Conservation (phyloP, 148 eudicot species). For the Fallopia convolvulus region DNA sequence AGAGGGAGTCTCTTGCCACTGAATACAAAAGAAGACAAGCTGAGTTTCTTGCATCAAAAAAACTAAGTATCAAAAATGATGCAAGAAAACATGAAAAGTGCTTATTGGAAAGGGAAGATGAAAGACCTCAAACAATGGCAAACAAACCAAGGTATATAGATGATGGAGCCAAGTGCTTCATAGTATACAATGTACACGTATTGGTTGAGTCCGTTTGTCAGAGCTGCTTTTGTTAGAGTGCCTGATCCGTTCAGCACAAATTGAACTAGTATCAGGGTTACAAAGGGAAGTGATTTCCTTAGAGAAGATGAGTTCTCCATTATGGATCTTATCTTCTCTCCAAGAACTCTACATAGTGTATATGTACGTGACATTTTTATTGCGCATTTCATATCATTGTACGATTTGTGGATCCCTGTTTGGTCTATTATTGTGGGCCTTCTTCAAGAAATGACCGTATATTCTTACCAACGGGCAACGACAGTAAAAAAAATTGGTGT, state of each 20-base stretch:
- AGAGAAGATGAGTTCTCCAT: neutral
- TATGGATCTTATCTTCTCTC: neutral
- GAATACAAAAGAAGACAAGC: neutral
- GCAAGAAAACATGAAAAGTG: neutral
- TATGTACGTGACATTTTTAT: too few relatives aligned
- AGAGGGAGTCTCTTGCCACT: constrained; percentile 3
- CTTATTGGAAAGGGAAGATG: too few relatives aligned
- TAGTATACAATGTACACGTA: neutral
- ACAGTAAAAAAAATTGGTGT: neutral
- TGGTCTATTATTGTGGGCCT: neutral
- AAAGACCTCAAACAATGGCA: neutral
- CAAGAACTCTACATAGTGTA: neutral
- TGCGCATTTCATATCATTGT: neutral
- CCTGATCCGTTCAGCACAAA: neutral
- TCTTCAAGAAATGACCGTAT: neutral
- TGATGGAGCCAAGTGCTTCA: neutral
- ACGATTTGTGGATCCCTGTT: neutral
- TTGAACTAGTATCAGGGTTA: neutral
- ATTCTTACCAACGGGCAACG: too few relatives aligned
- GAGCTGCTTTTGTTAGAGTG: neutral
- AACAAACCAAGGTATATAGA: neutral
- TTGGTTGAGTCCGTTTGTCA: neutral
- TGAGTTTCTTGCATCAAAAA: neutral
- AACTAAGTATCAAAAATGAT: neutral
- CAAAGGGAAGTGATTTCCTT: neutral